These are phyloP conservation scores for Trichoderma cornu-damae DNA, from an alignment of 2,329 filamentous ascomycete genomes.

Conservation along the genomic window DNA sequence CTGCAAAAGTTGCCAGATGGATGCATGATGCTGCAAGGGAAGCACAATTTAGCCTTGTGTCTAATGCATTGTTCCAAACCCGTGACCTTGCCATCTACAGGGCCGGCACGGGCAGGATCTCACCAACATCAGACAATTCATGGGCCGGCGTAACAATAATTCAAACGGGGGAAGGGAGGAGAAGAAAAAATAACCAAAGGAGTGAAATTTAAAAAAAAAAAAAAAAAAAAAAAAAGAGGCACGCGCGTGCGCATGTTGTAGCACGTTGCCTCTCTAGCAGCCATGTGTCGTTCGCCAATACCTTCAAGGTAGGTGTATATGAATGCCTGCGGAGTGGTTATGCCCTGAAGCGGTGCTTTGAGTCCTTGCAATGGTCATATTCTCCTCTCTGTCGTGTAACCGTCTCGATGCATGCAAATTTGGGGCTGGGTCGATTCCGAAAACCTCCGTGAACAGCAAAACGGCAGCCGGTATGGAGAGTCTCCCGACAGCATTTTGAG, in stretches of 20 bases:
- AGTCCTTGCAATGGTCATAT: too few relatives aligned
- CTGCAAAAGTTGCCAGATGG: background rate
- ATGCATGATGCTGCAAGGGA: slow-evolving; percentile 15
- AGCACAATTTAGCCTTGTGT: background rate
- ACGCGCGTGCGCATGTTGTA: background rate
- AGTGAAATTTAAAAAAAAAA: too few relatives aligned
- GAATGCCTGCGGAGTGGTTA: background rate
- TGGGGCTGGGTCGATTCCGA: background rate
- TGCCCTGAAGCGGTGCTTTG: too few relatives aligned
- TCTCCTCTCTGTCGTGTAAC: background rate
- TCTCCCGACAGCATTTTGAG: slow-evolving; percentile 2
- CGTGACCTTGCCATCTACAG: background rate
- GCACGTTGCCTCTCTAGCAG: background rate
- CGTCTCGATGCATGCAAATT: background rate
- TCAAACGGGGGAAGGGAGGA: too few relatives aligned
- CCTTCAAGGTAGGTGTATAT: too few relatives aligned
- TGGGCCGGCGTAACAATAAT: background rate
- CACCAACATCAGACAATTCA: background rate
- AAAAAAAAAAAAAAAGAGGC: too few relatives aligned
- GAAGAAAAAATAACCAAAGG: too few relatives aligned
- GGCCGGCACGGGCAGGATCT: slow-evolving; percentile 1
- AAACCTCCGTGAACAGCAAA: slow-evolving; percentile 4
- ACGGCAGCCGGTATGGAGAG: background rate
- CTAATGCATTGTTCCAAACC: slow-evolving; percentile 5
- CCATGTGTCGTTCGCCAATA: background rate